phyloP scores from a whole-genome alignment of 2,329 filamentous ascomycete species.

The Aaosphaeria pasadenensis region DNA sequence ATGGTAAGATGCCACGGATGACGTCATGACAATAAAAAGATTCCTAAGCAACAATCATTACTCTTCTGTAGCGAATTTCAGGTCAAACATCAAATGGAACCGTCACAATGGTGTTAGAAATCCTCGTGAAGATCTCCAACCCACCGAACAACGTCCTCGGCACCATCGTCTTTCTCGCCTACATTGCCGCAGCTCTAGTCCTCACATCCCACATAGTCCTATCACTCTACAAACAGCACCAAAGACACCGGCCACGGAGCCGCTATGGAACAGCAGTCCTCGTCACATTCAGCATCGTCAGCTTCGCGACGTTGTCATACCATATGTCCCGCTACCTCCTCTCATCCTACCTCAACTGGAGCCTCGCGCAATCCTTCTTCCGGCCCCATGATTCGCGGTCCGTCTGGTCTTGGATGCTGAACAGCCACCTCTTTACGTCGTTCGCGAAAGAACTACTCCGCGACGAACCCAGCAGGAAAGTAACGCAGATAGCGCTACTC shows the following conservation, averaged over 20 bases:
- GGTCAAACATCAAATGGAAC: too few species aligned
- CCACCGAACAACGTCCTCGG: conserved; percentile 30
- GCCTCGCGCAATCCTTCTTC: conserved; percentile 1
- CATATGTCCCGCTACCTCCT: conserved; percentile 32
- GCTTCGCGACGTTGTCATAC: conserved; percentile 25
- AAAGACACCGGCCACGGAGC: conserved; percentile 5
- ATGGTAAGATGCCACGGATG: too few species aligned
- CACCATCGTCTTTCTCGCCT: conserved; percentile 26
- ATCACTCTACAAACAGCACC: conserved; percentile 20
- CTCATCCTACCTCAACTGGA: conserved; percentile 21
- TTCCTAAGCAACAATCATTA: too few species aligned
- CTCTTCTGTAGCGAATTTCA: too few species aligned
- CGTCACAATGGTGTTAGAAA: too few species aligned
- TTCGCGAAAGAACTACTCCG: conserved; percentile 27
- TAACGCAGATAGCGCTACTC: conserved; percentile 15
- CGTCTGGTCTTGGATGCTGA: conserved; percentile 21
- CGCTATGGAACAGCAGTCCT: conserved; percentile 7
- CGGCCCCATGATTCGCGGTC: neutral
- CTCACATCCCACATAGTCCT: conserved; percentile 14
- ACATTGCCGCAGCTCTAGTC: conserved; percentile 25
- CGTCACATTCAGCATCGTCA: conserved; percentile 7
- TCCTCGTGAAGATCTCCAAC: too few species aligned
- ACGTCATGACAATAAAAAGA: too few species aligned
- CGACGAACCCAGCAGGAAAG: too few species aligned
- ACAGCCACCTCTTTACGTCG: conserved; percentile 20